A percentile compares a stretch with the other conserved stretches of the same genome.
phyloP scores from a whole-genome alignment of 1,139 yeast genomes.

The Yamadazyma jaroonii region DNA sequence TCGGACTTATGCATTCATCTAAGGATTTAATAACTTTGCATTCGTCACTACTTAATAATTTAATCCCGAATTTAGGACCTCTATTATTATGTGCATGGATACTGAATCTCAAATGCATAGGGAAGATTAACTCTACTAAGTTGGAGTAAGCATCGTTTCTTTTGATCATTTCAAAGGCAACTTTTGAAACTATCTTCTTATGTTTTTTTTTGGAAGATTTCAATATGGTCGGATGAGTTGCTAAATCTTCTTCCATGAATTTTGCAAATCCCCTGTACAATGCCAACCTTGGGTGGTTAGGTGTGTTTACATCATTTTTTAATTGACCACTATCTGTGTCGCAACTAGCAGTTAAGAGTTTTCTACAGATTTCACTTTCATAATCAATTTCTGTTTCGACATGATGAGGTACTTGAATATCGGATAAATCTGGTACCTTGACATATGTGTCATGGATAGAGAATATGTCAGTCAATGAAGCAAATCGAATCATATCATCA shows the following conservation, averaged over 20 bases:
- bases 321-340: slow-evolving; percentile 40
- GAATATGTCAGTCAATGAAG: slow-evolving; percentile 37
- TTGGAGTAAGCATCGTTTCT: slow-evolving; percentile 65
- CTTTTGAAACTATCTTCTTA: slow-evolving; percentile 49
- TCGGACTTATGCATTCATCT: slow-evolving; percentile 26
- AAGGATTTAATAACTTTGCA: slow-evolving; percentile 36
- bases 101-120: slow-evolving; percentile 56
- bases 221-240: slow-evolving; percentile 35
- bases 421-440: slow-evolving; percentile 17
- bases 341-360: slow-evolving; percentile 35
- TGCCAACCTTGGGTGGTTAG: slow-evolving; percentile 49
- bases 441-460: slow-evolving; percentile 19
- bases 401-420: slow-evolving; percentile 28
- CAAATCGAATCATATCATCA: slow-evolving; percentile 28
- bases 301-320: slow-evolving; percentile 32
- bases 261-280: slow-evolving; percentile 57
- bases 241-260: slow-evolving; percentile 59
- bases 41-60: slow-evolving; percentile 40
- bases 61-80: slow-evolving; percentile 60
- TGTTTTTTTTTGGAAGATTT: slow-evolving; percentile 44
- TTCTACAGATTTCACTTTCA: slow-evolving; percentile 37
- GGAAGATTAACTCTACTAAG: slow-evolving; percentile 56
- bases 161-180: slow-evolving; percentile 63
- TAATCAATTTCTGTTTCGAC: slow-evolving; percentile 32
- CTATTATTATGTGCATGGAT: slow-evolving; percentile 58